A percentile compares a stretch with the other conserved stretches of the same genome.
Evolutionary conservation across 2,329 filamentous ascomycete genomes (phyloP).

Genomic region (Phialophora chinensis): DNA sequence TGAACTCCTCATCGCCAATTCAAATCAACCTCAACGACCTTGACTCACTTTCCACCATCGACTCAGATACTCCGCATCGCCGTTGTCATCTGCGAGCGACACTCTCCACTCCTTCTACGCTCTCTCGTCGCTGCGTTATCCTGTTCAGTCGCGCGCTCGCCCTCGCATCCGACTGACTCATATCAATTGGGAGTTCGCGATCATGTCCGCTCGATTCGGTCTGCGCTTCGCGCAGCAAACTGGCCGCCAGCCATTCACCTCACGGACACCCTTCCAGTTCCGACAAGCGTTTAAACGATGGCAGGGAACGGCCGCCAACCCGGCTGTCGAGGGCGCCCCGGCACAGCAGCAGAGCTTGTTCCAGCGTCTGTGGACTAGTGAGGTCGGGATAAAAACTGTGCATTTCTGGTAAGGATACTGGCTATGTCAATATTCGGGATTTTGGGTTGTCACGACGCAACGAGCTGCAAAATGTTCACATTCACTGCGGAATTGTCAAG

Average conservation of each 20-base stretch:
- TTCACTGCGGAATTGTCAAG: background rate
- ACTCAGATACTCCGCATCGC: background rate
- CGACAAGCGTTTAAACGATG: slow-evolving; percentile 65
- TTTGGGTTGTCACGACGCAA: background rate
- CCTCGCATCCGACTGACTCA: background rate
- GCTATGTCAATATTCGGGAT: slow-evolving; percentile 22
- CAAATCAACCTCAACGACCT: slow-evolving; percentile 10
- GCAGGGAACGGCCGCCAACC: slow-evolving; percentile 69
- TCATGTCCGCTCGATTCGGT: slow-evolving; percentile 63
- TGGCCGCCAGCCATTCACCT: slow-evolving; percentile 50
- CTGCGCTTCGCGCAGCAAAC: slow-evolving; percentile 63
- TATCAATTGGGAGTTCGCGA: slow-evolving; percentile 33
- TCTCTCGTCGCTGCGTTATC: slow-evolving; percentile 12
- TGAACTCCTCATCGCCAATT: slow-evolving; percentile 13
- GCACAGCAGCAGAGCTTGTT: slow-evolving; percentile 58
- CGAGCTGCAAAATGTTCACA: background rate
- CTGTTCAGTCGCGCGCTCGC: background rate
- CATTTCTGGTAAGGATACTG: slow-evolving; percentile 83
- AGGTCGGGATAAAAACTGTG: slow-evolving; percentile 85
- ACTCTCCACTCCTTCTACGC: slow-evolving; percentile 28
- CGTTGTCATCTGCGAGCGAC: slow-evolving; percentile 11
- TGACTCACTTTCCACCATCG: slow-evolving; percentile 16
- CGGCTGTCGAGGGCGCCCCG: slow-evolving; percentile 50
- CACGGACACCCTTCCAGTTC: slow-evolving; percentile 52
- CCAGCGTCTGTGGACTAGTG: slow-evolving; percentile 82